phyloP scores from a whole-genome alignment of 345 rosid genomes.

The Angophora floribunda region DNA sequence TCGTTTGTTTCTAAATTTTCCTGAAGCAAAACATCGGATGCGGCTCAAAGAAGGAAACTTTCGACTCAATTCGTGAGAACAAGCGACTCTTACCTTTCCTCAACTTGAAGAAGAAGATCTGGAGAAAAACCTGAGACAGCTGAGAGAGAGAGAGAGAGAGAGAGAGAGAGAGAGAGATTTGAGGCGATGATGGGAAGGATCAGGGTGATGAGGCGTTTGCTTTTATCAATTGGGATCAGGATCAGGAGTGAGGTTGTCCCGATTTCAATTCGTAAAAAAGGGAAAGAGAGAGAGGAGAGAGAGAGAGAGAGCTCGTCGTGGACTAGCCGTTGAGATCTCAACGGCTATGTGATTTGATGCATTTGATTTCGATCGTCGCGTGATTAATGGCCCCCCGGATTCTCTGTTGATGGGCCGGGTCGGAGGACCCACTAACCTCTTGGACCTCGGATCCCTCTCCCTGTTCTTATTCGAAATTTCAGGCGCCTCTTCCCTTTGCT shows the following conservation, averaged over 20 bases:
- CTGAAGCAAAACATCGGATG: background rate
- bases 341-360: background rate
- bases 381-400: background rate
- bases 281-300: background rate
- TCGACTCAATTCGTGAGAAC: background rate
- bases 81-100: background rate
- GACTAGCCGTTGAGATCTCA: conserved; percentile 1
- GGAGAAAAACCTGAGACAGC: background rate
- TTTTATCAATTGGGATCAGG: background rate
- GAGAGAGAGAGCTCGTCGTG: background rate
- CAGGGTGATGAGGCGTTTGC: background rate
- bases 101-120: background rate
- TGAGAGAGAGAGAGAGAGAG: background rate
- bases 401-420: background rate
- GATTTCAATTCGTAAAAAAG: background rate
- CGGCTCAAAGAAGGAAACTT: background rate
- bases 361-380: background rate
- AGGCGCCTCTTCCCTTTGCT: background rate
- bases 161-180: background rate
- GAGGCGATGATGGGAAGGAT: background rate
- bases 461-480: background rate
- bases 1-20: background rate
- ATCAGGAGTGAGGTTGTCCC: background rate
- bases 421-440: background rate
- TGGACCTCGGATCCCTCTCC: background rate